Evolutionary conservation across 768 basidiomycete genomes (phyloP), one percentile per base, ranked within the genome.

Genomic region (Holtermanniella nyarrowii): DNA sequence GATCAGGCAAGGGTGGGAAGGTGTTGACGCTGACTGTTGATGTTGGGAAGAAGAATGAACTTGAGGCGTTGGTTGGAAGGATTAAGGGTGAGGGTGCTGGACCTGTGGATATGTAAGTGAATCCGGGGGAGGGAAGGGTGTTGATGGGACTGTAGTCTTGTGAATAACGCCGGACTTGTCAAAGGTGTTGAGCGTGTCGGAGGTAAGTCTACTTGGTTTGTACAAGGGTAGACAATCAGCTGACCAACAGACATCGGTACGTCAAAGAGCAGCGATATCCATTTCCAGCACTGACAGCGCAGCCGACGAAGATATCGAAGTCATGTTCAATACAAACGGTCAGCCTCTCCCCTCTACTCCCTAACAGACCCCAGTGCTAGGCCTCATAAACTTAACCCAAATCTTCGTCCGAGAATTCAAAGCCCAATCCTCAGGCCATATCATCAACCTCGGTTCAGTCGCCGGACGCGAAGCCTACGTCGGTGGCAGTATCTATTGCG

Each of bases 361-460:
- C 5, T 23, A 13, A 4, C 42, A 41, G 42, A 54, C 24, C 20
- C 5, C 18, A 62, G 69, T 70, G 27, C 54, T 67, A 41, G 69
- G 69, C 42, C 62, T 71, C 7, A 71, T 71, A 44, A 65, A 66
- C 54, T 54, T 71, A 18, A 71, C 69, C 26, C 67, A 69, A 52
- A 53, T 63, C 49, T 60, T 71, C 50, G 67, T 71, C 24, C 52
- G 54, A n/a, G 61, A 62, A 44, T 62, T 68, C 59, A 68, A 68
- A 56, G 59, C 25, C 23, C 22, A 21, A 31, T 25, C 26, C 21
- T 26, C 26, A 44, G 23, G 64, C 62, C 89, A 91, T 74, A 76
- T 99, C 60, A 96, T 99, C 74, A 93, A 95, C 72, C 76, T 99
- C 46, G 91, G 95, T 5, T 93, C 89, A 11, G 80, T 99, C 52